Evolutionary conservation across 495 filamentous ascomycete genomes (phyloP).

Genomic region (Penicillium steckii): DNA sequence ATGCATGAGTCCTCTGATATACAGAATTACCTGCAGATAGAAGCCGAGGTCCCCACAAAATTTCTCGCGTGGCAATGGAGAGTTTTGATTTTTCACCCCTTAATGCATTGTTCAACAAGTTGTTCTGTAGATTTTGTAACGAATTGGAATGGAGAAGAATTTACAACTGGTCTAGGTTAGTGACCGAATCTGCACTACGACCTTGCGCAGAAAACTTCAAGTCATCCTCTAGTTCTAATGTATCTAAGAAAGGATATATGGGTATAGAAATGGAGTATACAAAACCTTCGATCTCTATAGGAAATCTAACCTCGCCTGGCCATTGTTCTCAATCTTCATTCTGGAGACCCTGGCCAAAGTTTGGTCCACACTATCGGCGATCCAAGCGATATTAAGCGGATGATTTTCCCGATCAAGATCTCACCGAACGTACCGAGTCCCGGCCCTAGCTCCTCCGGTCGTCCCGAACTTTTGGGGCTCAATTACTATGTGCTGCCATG

Average conservation of each 20-base stretch:
- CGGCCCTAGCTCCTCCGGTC: neutral
- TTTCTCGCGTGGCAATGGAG: no score
- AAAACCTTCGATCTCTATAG: neutral
- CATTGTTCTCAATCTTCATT: neutral
- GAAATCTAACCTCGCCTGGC: neutral
- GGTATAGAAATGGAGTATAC: no score
- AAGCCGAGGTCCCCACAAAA: neutral
- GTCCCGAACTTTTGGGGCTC: neutral
- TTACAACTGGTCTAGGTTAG: no score
- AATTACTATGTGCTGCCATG: no score
- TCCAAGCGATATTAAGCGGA: conserved; percentile 1
- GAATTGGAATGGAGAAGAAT: no score
- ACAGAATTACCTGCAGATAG: neutral
- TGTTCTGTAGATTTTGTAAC: no score
- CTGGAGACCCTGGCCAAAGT: neutral
- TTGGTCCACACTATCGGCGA: neutral
- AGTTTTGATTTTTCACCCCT: no score
- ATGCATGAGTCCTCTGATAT: neutral
- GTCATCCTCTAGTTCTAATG: no score
- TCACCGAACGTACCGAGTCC: neutral
- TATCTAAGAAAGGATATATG: no score
- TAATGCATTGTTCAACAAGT: no score
- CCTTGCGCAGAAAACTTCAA: no score
- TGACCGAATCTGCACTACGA: no score
- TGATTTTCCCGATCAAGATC: conserved; percentile 5